These are phyloP conservation scores for Vigna nakashimae DNA, from an alignment of 306 rosid genomes.

Conservation along the genomic window DNA sequence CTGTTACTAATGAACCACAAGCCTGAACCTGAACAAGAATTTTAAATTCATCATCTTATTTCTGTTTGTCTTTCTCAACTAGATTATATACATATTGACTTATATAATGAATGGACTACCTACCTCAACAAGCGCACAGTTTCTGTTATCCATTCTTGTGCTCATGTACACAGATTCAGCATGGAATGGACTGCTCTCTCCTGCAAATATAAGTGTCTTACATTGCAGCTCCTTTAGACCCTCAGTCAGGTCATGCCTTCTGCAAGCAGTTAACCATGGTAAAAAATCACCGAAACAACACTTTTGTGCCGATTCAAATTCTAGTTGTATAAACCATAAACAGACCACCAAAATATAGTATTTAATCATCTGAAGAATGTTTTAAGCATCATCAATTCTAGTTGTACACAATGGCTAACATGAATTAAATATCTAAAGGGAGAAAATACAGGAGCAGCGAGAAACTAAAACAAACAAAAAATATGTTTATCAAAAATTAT, in stretches of 20 bases:
- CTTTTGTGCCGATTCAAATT: constrained; percentile 6
- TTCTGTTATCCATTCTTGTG: constrained; percentile 59
- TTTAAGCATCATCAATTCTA: constrained; percentile 4
- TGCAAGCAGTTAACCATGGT: constrained; percentile 47
- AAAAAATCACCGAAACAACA: constrained; percentile 19
- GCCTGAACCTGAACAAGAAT: constrained; percentile 67
- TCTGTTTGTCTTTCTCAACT: constrained; percentile 16
- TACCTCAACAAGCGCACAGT: constrained; percentile 86
- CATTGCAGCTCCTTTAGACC: constrained; percentile 73
- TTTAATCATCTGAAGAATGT: neutral
- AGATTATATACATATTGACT: neutral
- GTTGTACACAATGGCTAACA: neutral
- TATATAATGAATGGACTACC: neutral
- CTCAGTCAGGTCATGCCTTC: constrained; percentile 74
- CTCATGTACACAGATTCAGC: constrained; percentile 78
- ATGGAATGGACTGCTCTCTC: constrained; percentile 81
- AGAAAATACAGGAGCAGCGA: neutral
- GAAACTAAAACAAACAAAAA: neutral
- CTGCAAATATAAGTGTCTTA: constrained; percentile 85
- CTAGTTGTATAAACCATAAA: neutral
- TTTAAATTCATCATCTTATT: constrained; percentile 3
- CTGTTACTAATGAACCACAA: constrained; percentile 88
- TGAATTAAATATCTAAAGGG: neutral
- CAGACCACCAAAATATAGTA: neutral
- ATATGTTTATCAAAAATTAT: neutral